phyloP scores from a whole-genome alignment of 1,284 basidiomycete genomes.

The Marasmius tenuissimus region DNA sequence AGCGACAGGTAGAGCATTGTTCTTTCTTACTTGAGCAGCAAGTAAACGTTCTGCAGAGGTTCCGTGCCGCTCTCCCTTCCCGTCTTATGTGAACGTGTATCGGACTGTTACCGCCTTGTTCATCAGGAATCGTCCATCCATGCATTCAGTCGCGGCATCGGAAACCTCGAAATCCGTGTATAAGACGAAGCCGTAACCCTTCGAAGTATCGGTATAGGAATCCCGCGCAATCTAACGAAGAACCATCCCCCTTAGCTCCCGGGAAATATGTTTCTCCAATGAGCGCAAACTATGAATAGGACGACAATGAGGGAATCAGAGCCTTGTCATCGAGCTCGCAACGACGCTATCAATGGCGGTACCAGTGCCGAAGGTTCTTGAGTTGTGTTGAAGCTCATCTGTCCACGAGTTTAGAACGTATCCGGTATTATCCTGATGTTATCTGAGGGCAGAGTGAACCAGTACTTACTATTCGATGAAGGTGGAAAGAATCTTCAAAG shows the following conservation, averaged over 20 bases:
- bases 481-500: too few relatives aligned
- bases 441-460: too few relatives aligned
- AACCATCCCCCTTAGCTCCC: conserved; percentile 6
- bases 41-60: conserved; percentile 93
- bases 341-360: too few relatives aligned
- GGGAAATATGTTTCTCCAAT: too few relatives aligned
- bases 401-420: too few relatives aligned
- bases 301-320: too few relatives aligned
- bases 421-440: too few relatives aligned
- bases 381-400: too few relatives aligned
- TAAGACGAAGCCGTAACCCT: conserved; percentile 96
- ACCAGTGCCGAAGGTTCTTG: too few relatives aligned
- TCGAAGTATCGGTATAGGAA: conserved; percentile 80
- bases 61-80: conserved; percentile 97
- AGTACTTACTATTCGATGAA: too few relatives aligned
- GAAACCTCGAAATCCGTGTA: conserved; percentile 98
- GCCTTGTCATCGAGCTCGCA: too few relatives aligned
- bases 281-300: too few relatives aligned
- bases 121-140: conserved; percentile 97
- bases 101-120: conserved; percentile 97
- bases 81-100: conserved; percentile 99
- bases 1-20: conserved; percentile 80
- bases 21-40: conserved; percentile 93
- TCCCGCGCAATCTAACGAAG: conserved; percentile 83
- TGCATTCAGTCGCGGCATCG: conserved; percentile 93